Conservation (phyloP, 225 moss, liverwort and hornwort genomes). For the Anthoceros angustus region DNA sequence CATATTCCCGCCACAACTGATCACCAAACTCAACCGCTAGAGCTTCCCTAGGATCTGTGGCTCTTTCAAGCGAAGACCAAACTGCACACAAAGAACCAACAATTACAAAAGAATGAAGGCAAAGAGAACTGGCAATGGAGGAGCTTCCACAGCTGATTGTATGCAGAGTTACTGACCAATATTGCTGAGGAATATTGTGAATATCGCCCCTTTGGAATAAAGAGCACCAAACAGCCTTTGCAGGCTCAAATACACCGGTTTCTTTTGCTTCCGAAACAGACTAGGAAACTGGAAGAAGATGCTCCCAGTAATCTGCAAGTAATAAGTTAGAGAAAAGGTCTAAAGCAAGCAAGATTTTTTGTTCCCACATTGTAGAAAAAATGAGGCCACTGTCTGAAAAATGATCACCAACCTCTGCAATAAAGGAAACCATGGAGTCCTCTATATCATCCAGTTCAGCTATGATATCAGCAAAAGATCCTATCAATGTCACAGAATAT, state of each 20-base stretch:
- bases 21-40: slow-evolving; percentile 28
- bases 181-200: slow-evolving; percentile 57
- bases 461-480: slow-evolving; percentile 82
- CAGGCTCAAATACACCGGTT: slow-evolving; percentile 45
- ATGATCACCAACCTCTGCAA: slow-evolving; percentile 51
- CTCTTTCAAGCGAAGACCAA: slow-evolving; percentile 89
- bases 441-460: slow-evolving; percentile 62
- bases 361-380: background rate
- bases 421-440: slow-evolving; percentile 78
- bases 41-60: slow-evolving; percentile 57
- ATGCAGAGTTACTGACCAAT: slow-evolving; percentile 38
- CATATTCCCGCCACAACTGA: slow-evolving; percentile 73
- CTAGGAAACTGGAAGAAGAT: slow-evolving; percentile 81
- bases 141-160: background rate
- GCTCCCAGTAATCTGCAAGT: slow-evolving; percentile 58
- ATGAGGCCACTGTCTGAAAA: background rate
- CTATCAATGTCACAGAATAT: slow-evolving; percentile 67
- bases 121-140: background rate
- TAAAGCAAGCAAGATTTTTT: background rate
- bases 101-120: background rate
- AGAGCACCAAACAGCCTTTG: slow-evolving; percentile 54
- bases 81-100: slow-evolving; percentile 27
- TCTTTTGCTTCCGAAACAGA: slow-evolving; percentile 78
- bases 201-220: slow-evolving; percentile 58
- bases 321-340: background rate